These are phyloP conservation scores for Termitomyces sp. DNA, from an alignment of 768 basidiomycete genomes.

Conservation along the genomic window DNA sequence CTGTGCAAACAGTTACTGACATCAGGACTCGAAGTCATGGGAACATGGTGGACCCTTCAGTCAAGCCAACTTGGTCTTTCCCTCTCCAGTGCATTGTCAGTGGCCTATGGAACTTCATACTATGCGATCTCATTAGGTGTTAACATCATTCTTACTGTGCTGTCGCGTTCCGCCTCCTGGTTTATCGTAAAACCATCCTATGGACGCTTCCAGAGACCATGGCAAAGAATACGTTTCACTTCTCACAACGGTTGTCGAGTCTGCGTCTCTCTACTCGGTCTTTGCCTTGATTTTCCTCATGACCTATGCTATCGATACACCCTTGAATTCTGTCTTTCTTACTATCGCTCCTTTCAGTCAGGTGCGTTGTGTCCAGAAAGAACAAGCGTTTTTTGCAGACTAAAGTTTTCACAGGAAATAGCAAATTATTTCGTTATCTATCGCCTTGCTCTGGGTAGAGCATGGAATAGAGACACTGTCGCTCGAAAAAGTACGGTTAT, in stretches of 20 bases:
- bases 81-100: conserved; percentile 28
- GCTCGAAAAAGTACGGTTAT: conserved; percentile 8
- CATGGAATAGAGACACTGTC: conserved; percentile 26
- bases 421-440: conserved; percentile 37
- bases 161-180: conserved; percentile 29
- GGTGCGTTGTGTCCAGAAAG: conserved; percentile 16
- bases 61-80: conserved; percentile 36
- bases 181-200: conserved; percentile 25
- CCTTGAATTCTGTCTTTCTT: conserved; percentile 35
- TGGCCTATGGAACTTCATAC: conserved; percentile 32
- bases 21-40: conserved; percentile 24
- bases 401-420: conserved; percentile 19
- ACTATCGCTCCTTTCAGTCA: conserved; percentile 27
- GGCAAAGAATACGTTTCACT: conserved; percentile 31
- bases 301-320: conserved; percentile 32
- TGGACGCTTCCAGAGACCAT: conserved; percentile 25
- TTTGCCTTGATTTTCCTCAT: conserved; percentile 35
- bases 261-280: conserved; percentile 37
- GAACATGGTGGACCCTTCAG: conserved; percentile 36
- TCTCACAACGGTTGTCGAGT: conserved; percentile 34
- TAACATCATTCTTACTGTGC: conserved; percentile 35
- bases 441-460: conserved; percentile 34
- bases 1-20: background rate
- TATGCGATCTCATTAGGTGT: conserved; percentile 32
- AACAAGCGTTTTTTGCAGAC: background rate